Evolutionary conservation across 495 filamentous ascomycete genomes (phyloP), one percentile per base, ranked within the genome.

Genomic region (Xylaria grammica): DNA sequence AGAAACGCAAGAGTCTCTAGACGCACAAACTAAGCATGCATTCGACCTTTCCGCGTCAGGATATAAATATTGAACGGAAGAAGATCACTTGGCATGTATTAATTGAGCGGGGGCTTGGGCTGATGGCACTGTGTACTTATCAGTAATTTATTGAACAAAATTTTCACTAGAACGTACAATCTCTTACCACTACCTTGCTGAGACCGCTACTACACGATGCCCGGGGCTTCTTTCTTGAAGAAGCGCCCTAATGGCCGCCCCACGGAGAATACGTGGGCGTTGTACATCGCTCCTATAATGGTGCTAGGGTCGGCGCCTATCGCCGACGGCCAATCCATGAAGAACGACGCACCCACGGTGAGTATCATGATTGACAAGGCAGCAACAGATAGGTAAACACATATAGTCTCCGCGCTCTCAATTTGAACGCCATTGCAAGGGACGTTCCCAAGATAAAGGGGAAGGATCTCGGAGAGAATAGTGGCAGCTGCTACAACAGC

Each of bases 1-100:
- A 62, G 60, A 54, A 45, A 62, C 60, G 15, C 60, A 53, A 22
- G 86, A 89, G 73, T 79, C 86, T 66, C 66, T 89, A 34, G 85
- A 88, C 65, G 82, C 81, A 62, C 67, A 67, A 6, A 87, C 83
- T 0, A 78, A 72, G 71, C 53, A 64, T 20, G 82, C 78, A 13
- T 60, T 85, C 4, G 71, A 78, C 17, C 22, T 67, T 13, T 59
- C 53, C 10, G 24, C n/a, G 36, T 5, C 15, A 4, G 60, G 72
- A 67, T 66, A 69, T 65, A 20, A 50, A 48, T 27, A 62, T 4
- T 62, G 10, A 54, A 51, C 3, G 1, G 42, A 64, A 3, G 52
- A 67, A 62, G 59, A 68, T n/a, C 63, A 68, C 50, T 61, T 9
- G 4, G 1, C 2, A 1, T 2, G n/a, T 29, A 54, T 30, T 24